Conservation (phyloP, 495 filamentous ascomycete species). For the Lentithecium fluviatile region DNA sequence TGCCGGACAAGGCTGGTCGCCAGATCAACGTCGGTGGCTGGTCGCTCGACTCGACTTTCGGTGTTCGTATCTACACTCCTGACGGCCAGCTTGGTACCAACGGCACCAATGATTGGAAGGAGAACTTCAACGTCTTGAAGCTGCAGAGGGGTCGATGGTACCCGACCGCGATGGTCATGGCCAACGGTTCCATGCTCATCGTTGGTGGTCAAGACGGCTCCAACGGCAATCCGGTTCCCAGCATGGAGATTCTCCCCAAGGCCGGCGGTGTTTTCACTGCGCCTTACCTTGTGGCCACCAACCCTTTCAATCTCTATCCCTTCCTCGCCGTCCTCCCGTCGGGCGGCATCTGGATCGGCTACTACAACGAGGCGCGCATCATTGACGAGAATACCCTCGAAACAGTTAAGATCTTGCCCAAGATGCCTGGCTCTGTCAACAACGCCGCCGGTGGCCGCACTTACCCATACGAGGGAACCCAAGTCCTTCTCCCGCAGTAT, state of each 20-base stretch:
- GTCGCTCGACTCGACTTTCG: conserved; percentile 60
- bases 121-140: conserved; percentile 56
- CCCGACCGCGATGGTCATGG: conserved; percentile 62
- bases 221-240: conserved; percentile 59
- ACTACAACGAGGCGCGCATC: conserved; percentile 66
- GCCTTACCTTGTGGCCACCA: conserved; percentile 62
- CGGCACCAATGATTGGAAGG: conserved; percentile 63
- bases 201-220: conserved; percentile 63
- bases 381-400: conserved; percentile 57
- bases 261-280: conserved; percentile 46
- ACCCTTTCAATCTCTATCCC: conserved; percentile 65
- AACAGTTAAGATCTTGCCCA: conserved; percentile 56
- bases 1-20: conserved; percentile 62
- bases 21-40: conserved; percentile 66
- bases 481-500: conserved; percentile 58
- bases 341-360: conserved; percentile 64
- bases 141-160: conserved; percentile 66
- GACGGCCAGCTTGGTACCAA: conserved; percentile 55
- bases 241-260: conserved; percentile 60
- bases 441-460: conserved; percentile 58
- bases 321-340: conserved; percentile 57
- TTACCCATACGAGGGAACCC: conserved; percentile 61
- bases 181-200: conserved; percentile 65
- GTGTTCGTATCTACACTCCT: conserved; percentile 62
- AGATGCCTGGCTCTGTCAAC: conserved; percentile 60